These are phyloP conservation scores for Corymbia calophylla DNA, from an alignment of 441 rosid genomes.

Conservation along the genomic window DNA sequence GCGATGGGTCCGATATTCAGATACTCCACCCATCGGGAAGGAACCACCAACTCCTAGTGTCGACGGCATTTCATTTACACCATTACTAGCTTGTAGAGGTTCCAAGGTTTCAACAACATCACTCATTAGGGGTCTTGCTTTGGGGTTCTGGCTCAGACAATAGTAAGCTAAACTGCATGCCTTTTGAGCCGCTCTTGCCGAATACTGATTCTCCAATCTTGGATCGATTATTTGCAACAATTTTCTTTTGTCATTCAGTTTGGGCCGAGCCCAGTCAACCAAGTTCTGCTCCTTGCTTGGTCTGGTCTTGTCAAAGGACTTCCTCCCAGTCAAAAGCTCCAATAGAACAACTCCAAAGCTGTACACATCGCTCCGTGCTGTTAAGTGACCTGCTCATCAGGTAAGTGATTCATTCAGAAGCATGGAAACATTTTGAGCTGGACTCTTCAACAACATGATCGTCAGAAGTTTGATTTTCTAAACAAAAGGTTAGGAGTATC, in stretches of 20 bases:
- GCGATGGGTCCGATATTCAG: constrained; percentile 46
- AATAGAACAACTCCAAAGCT: constrained; percentile 97
- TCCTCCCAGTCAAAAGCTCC: constrained; percentile 92
- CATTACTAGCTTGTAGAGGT: constrained; percentile 61
- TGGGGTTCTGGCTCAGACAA: constrained; percentile 93
- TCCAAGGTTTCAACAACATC: constrained; percentile 93
- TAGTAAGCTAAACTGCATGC: constrained; percentile 95
- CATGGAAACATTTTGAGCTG: neutral
- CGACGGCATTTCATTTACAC: constrained; percentile 31
- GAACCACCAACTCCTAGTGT: constrained; percentile 28
- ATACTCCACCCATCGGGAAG: constrained; percentile 70
- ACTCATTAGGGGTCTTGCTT: constrained; percentile 95
- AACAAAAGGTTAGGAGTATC: neutral
- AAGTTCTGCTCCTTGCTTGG: constrained; percentile 97
- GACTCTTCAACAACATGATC: neutral
- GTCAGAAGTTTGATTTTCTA: neutral
- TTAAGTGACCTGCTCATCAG: constrained; percentile 76
- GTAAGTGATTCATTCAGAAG: constrained; percentile 5
- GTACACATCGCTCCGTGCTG: constrained; percentile 92
- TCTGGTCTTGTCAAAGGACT: constrained; percentile 94
- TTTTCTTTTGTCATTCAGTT: constrained; percentile 86
- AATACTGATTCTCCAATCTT: constrained; percentile 80
- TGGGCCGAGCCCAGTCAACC: constrained; percentile 99
- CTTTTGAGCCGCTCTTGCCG: constrained; percentile 87
- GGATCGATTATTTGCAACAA: constrained; percentile 89